These are phyloP conservation scores for Mycena indigotica DNA, from an alignment of 768 basidiomycete genomes.

Conservation along the genomic window DNA sequence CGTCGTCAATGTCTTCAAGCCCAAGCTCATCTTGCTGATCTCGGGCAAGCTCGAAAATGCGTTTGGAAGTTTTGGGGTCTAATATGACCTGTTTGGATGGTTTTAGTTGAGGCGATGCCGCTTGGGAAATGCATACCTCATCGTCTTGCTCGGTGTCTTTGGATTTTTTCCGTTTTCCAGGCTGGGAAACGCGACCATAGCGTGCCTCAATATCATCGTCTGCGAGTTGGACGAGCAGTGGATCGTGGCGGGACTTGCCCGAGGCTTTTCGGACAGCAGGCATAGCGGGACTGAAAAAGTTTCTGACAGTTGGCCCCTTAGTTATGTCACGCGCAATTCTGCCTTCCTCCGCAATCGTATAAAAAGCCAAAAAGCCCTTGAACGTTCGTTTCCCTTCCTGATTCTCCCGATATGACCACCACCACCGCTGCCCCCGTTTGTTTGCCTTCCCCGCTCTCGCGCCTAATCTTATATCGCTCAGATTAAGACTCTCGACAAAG, in stretches of 20 bases:
- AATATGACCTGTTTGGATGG: slow-evolving; percentile 55
- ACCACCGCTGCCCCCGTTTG: slow-evolving; percentile 12
- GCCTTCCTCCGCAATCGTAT: slow-evolving; percentile 13
- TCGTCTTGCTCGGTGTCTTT: slow-evolving; percentile 44
- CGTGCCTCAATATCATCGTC: slow-evolving; percentile 76
- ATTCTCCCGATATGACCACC: slow-evolving; percentile 19
- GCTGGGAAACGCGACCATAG: slow-evolving; percentile 77
- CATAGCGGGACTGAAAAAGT: slow-evolving; percentile 44
- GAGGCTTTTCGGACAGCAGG: slow-evolving; percentile 59
- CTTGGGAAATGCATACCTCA: slow-evolving; percentile 37
- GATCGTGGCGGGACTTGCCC: slow-evolving; percentile 77
- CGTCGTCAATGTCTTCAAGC: slow-evolving; percentile 58
- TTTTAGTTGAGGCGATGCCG: slow-evolving; percentile 9
- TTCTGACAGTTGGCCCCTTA: no score
- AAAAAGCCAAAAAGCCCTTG: neutral
- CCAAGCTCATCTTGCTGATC: slow-evolving; percentile 92
- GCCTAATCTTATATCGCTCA: slow-evolving; percentile 33
- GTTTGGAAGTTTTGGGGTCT: slow-evolving; percentile 79
- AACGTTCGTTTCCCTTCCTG: slow-evolving; percentile 2
- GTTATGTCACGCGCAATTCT: no score
- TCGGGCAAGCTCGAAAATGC: slow-evolving; percentile 89
- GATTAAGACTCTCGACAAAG: slow-evolving; percentile 72
- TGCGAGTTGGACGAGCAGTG: slow-evolving; percentile 80
- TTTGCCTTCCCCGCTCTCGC: slow-evolving; percentile 6
- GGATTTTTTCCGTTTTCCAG: slow-evolving; percentile 73